These are phyloP conservation scores for Cyclocybe cylindracea DNA, from an alignment of 768 basidiomycete genomes.

Conservation along the genomic window DNA sequence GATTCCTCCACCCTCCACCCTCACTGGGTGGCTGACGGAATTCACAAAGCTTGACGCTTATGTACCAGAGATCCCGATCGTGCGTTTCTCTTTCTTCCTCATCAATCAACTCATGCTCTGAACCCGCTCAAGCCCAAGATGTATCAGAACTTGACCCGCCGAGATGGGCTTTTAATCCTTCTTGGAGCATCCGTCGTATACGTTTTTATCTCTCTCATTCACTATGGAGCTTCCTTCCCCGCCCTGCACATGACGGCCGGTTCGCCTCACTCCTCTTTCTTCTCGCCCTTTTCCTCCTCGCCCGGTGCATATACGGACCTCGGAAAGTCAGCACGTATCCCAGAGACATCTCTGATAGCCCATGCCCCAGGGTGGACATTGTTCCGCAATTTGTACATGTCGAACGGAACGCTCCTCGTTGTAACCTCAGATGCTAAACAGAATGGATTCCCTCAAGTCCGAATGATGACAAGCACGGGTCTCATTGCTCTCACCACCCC, in stretches of 20 bases:
- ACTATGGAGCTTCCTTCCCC: constrained; percentile 1
- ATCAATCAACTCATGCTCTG: background rate
- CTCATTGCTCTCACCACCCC: constrained; percentile 50
- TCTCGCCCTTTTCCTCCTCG: background rate
- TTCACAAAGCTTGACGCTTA: background rate
- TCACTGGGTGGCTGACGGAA: too few species aligned
- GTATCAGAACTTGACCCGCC: constrained; percentile 7
- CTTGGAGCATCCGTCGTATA: constrained; percentile 19
- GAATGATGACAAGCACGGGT: constrained; percentile 63
- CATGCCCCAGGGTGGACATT: constrained; percentile 79
- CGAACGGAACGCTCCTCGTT: constrained; percentile 71
- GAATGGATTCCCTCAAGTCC: constrained; percentile 29
- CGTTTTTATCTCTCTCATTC: constrained; percentile 11
- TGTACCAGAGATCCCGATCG: too few species aligned
- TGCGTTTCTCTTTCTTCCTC: too few species aligned
- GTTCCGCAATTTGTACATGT: constrained; percentile 75
- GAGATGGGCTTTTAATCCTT: constrained; percentile 16
- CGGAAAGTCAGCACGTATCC: constrained; percentile 24
- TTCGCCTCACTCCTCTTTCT: background rate
- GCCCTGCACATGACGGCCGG: background rate
- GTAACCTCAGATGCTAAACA: constrained; percentile 39
- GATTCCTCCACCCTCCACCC: too few species aligned
- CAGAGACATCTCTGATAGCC: constrained; percentile 50
- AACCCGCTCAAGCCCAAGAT: background rate
- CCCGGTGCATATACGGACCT: constrained; percentile 1